Conservation (phyloP, 2,329 filamentous ascomycete genomes). For the Dactylonectria macrodidyma region DNA sequence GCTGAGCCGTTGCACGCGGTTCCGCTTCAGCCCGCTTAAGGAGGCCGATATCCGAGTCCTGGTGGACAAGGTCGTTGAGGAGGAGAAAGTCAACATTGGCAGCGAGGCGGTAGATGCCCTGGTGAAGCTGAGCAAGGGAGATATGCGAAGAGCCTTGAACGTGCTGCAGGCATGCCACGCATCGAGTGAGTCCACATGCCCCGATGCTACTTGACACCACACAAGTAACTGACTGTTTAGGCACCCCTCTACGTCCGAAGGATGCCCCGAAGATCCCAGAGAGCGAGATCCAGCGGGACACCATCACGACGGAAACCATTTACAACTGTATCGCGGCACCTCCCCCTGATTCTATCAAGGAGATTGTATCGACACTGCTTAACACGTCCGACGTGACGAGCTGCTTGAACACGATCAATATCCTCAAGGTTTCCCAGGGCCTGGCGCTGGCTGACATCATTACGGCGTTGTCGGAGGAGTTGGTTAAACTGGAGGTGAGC, state of each 20-base stretch:
- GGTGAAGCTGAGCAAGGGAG: conserved; percentile 90
- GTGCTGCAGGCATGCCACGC: conserved; percentile 97
- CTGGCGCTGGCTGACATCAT: conserved; percentile 95
- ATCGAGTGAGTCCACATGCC: conserved; percentile 73
- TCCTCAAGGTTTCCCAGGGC: conserved; percentile 87
- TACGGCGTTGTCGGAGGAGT: conserved; percentile 85
- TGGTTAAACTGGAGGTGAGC: conserved; percentile 86
- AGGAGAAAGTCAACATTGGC: conserved; percentile 88
- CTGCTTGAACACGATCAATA: conserved; percentile 89
- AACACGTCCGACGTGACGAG: conserved; percentile 90
- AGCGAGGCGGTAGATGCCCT: conserved; percentile 86
- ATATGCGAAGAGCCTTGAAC: conserved; percentile 95
- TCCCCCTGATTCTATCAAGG: conserved; percentile 87
- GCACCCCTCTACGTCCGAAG: conserved; percentile 76
- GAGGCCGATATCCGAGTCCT: conserved; percentile 87
- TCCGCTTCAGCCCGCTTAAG: conserved; percentile 94
- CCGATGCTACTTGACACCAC: not conserved
- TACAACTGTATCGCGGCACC: conserved; percentile 98
- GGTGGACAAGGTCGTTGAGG: conserved; percentile 90
- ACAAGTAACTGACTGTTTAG: conserved; percentile 55
- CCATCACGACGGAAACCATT: conserved; percentile 90
- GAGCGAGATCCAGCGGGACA: conserved; percentile 80
- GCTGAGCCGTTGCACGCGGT: conserved; percentile 92
- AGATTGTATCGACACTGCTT: conserved; percentile 87
- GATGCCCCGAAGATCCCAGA: conserved; percentile 72